Base-by-base conservation (phyloP, 148 eudicot species). In the Camellia sinensis region DNA sequence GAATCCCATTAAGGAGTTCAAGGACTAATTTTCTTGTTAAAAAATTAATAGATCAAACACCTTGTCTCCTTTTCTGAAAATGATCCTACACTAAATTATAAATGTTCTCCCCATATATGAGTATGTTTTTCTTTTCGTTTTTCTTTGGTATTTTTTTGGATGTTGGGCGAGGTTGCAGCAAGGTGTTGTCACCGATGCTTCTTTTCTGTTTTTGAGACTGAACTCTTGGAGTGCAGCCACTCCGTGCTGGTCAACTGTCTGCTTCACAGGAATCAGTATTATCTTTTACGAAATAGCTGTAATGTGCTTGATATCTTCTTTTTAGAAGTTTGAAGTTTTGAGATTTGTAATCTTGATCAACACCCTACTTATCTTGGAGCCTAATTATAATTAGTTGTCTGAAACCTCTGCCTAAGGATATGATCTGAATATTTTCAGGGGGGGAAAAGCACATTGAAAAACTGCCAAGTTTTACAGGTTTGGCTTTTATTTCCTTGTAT, bases 401-500 rank as follows among this genome's bases (percentile, higher is more conserved):
- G 57, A 57, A 67, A 67, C 37, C 41, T 73, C 56, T 63, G 70
- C 54, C 73, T 77, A 50, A 82, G 62, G 43, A 60, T 65, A 45
- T 54, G 12, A 18, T 75, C 70, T 63, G 41, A 43, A 56, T 78
- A 18, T 78, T 82, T 82, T 65, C 97, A 95, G 98, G 98, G 98
- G 1, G 98, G 99, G 19, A 82, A 92, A 87, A 95, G 99, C 86
- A 93, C 98, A 64, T 84, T 96, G 73, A 98, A 96, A 69, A 96
- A 96, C 81, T 96, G 99, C 85, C 99, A 96, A 83, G 98, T 96
- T 85, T 83, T 96, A 74, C 99, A 96, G 99, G 98, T 95, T 88
- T 56, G 40, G 0, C 5, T 21, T 74, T 72, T 71, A 2, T 14
- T 69, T 74, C 60, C 52, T 75, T 64, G 37, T 60, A 21, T 60